Percentiles rank a stretch among this genome's conserved stretches.
Conservation (phyloP, 2,329 filamentous ascomycete species). For the Didymella lethalis region DNA sequence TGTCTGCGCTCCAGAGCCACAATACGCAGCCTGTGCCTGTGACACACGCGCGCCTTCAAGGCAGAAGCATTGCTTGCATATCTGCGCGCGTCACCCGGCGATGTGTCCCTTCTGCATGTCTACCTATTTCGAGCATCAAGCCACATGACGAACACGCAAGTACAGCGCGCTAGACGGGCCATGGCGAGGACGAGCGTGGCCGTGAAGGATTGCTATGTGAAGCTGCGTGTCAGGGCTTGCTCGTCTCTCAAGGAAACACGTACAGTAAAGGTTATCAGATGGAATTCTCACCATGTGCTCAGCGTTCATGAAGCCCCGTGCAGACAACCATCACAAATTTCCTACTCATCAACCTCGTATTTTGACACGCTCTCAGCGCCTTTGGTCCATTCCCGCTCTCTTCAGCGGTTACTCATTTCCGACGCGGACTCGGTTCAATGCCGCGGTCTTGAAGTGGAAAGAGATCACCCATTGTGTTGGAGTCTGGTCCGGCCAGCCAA, state of each 20-base stretch:
- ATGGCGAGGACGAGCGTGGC: neutral
- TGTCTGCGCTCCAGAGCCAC: slow-evolving; percentile 23
- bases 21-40: slow-evolving; percentile 9
- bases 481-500: slow-evolving; percentile 10
- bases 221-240: neutral
- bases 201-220: neutral
- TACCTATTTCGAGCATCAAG: slow-evolving; percentile 13
- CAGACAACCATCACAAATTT: neutral
- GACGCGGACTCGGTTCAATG: slow-evolving; percentile 12
- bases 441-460: slow-evolving; percentile 17
- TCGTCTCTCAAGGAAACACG: neutral
- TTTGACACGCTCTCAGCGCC: neutral
- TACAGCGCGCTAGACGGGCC: neutral
- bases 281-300: neutral
- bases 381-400: slow-evolving; percentile 3
- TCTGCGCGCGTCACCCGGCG: slow-evolving; percentile 6
- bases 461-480: slow-evolving; percentile 8
- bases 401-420: slow-evolving; percentile 19
- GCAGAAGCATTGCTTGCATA: slow-evolving; percentile 26
- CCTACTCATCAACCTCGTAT: neutral
- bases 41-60: slow-evolving; percentile 9
- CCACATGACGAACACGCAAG: slow-evolving; percentile 20
- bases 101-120: slow-evolving; percentile 15
- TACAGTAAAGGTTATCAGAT: neutral
- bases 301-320: neutral